phyloP scores from a whole-genome alignment of 192 early-diverging fungal genomes.

The Chytriomyces sp. region DNA sequence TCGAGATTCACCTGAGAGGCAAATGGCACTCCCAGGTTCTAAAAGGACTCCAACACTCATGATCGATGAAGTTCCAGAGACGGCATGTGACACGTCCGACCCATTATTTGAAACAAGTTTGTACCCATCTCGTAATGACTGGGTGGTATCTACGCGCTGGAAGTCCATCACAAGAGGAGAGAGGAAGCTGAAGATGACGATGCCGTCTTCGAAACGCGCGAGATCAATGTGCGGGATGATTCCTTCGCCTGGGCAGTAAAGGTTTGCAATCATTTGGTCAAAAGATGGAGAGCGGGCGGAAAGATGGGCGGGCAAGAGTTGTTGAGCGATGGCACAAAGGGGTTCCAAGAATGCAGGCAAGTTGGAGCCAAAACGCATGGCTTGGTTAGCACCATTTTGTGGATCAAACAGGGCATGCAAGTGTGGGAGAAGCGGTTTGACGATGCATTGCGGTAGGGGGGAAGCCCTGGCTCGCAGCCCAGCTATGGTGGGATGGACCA shows the following conservation, averaged over 20 bases:
- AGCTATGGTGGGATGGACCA: slow-evolving; percentile 12
- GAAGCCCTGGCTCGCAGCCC: not conserved
- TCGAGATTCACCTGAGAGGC: slow-evolving; percentile 51
- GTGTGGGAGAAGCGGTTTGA: not conserved
- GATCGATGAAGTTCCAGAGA: slow-evolving; percentile 6
- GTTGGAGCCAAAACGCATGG: slow-evolving; percentile 23
- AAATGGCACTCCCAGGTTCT: slow-evolving; percentile 48
- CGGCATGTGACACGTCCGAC: slow-evolving; percentile 17
- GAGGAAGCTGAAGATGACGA: slow-evolving; percentile 50
- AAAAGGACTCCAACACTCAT: slow-evolving; percentile 2
- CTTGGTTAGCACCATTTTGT: slow-evolving; percentile 21
- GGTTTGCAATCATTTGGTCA: slow-evolving; percentile 57
- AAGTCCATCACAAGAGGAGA: slow-evolving; percentile 48
- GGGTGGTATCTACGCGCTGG: no score
- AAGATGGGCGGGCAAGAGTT: not conserved
- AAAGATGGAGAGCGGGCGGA: slow-evolving; percentile 23
- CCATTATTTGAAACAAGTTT: not conserved
- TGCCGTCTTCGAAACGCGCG: slow-evolving; percentile 55
- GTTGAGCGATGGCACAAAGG: not conserved
- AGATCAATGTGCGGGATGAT: slow-evolving; percentile 57
- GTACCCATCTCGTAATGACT: no score
- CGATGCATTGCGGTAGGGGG: not conserved
- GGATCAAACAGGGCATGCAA: slow-evolving; percentile 9
- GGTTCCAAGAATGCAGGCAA: slow-evolving; percentile 19
- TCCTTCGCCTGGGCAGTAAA: slow-evolving; percentile 54